Evolutionary conservation across 345 rosid species (phyloP), one percentile per base, ranked within the genome.

Genomic region (Geranium rotundifolium): DNA sequence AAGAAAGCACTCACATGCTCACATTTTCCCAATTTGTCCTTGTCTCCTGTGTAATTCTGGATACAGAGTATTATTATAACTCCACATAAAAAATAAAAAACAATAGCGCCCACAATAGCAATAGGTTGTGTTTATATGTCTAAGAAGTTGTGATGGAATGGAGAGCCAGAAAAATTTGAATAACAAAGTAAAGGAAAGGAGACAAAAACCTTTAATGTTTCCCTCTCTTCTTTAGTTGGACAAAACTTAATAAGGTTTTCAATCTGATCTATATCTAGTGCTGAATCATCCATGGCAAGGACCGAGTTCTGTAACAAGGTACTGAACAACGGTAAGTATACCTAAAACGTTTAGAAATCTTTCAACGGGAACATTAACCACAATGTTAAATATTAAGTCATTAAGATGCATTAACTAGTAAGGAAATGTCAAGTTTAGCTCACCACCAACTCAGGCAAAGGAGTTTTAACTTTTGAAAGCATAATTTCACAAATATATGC

Each of bases 401-500:
- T 60, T 29, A 13, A 46, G 60, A 65, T 66, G 46, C 4, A 67
- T 64, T 34, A 54, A 68, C 50, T 41, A 37, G 54, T 52, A 71
- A 64, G 56, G 61, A 63, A 59, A 23, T 27, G 63, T 52, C 54
- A 59, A 6, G 72, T 56, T 66, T 34, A 57, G 61, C 86, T 76
- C 75, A 89, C 96, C 93, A 77, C 81, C 70, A 86, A 73, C 54
- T 86, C 86, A 70, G 86, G 80, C 71, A 87, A 71, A 70, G 93
- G 88, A 70, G 83, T 79, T 81, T 86, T 86, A 65, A 89, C 86
- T 75, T 86, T 89, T 29, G 93, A 71, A 69, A 87, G 90, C 93
- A 87, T 87, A 72, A 87, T 87, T 76, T 87, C 93, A 75, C 93
- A 87, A 70, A 84, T 87, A 77, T 87, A 81, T 59, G 93, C 93